phyloP scores from a whole-genome alignment of 805 yeast genomes.

The Barnettozyma siamensis region DNA sequence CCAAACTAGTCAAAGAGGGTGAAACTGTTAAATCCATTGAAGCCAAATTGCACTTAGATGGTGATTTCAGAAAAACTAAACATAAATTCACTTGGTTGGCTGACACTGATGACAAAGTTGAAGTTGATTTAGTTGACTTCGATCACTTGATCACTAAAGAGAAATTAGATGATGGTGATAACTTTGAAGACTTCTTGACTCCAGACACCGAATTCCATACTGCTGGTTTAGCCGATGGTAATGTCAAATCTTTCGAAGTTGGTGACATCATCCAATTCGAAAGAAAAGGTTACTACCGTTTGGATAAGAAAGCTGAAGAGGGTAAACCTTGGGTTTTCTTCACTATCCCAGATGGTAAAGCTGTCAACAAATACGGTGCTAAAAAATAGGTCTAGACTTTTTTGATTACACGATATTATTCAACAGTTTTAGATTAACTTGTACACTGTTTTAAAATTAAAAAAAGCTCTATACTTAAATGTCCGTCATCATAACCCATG shows the following conservation, averaged over 20 bases:
- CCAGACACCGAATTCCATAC: constrained; percentile 81
- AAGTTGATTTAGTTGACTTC: constrained; percentile 80
- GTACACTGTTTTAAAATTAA: no score
- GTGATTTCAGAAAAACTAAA: constrained; percentile 95
- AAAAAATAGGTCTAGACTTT: constrained; percentile 36
- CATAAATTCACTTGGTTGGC: constrained; percentile 96
- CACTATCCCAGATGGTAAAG: constrained; percentile 94
- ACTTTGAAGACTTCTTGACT: constrained; percentile 87
- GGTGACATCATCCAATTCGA: constrained; percentile 93
- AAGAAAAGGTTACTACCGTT: constrained; percentile 92
- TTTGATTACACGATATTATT: neutral
- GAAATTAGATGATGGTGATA: constrained; percentile 89
- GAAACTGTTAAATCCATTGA: constrained; percentile 54
- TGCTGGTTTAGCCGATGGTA: constrained; percentile 72
- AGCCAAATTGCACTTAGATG: constrained; percentile 82
- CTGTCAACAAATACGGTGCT: constrained; percentile 69
- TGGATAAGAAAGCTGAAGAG: constrained; percentile 53
- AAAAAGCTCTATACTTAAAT: no score
- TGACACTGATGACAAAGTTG: constrained; percentile 62
- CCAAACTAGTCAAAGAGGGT: constrained; percentile 60
- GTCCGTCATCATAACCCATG: neutral
- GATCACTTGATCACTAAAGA: constrained; percentile 95
- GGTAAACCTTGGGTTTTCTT: constrained; percentile 72
- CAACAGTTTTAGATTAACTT: no score
- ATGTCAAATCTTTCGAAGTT: constrained; percentile 66